Base-by-base conservation (phyloP, 192 early-diverging fungal genomes). In the Pecoramyces ruminantium region DNA sequence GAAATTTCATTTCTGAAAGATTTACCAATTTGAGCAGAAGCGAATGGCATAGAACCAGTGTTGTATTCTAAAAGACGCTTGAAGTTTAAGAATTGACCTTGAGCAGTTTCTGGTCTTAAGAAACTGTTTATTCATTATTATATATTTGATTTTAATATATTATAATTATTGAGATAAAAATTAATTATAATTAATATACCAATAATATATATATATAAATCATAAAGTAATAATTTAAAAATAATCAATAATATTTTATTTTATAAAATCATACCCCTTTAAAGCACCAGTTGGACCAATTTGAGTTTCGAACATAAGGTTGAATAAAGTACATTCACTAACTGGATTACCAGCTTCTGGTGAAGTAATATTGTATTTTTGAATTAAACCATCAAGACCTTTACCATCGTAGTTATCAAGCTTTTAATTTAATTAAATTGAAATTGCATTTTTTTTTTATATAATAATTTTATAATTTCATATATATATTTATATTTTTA, bases 1-100 rank as follows among this genome's bases (percentile, higher is more conserved):
- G 95, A 95, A 80, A 99, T 99, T 85, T 99, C 98, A 84, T 99
- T 99, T 85, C 98, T 92, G 92, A 99, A 98, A 34, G 96, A 95
- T 80, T 96, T 96, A 84, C 98, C 98, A 42, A 99, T 93, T 82
- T 94, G 94, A 51, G 98, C 97, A 79, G 96, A 98, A 38, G 98
- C 98, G 86, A 99, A 99, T n/a, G 98, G 98, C 93, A 99, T 96
- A 82, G 94, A 93, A 79, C 94, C 93, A 86, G 95, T 97, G 90
- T 99, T 99, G 88, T 94, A 97, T 84, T 99, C 98, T 78, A 98
- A 90, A 67, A 99, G 89, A 28, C 91, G 89, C 88, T 96, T 95
- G 83, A 99, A 99, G 90, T 98, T 98, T 80, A 99, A 86, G 85
- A 99, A 99, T 86, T 99, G 98, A 84, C 98, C 98, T 89, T 99